Percentiles rank a stretch among this genome's conserved stretches.
These are phyloP conservation scores for Effrenium voratum DNA, from an alignment of 73 alveolate genomes.

Conservation along the genomic window DNA sequence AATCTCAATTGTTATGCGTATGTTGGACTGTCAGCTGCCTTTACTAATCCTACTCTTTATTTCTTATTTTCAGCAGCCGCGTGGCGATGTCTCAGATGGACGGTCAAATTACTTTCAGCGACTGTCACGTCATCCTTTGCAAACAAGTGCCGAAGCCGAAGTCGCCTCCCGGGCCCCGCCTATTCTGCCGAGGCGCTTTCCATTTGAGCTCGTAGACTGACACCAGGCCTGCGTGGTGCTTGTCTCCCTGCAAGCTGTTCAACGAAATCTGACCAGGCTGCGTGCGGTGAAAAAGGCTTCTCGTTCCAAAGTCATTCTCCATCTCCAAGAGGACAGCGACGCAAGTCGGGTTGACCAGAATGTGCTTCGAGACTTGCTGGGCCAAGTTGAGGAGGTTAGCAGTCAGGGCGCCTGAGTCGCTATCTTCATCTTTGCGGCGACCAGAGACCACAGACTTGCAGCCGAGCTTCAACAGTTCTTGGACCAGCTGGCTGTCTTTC, in stretches of 20 bases:
- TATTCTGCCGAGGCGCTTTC: neutral
- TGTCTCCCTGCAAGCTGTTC: neutral
- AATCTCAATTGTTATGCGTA: too few species aligned
- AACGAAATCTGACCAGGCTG: neutral
- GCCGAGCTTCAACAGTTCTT: neutral
- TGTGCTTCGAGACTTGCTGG: neutral
- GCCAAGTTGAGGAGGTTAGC: neutral
- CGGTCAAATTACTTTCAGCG: neutral
- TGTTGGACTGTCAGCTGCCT: too few species aligned
- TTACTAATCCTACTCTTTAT: too few species aligned
- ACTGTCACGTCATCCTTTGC: neutral
- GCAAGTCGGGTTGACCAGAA: neutral
- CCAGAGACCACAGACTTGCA: neutral
- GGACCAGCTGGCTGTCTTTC: neutral
- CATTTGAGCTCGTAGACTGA: neutral
- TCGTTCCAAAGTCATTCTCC: neutral
- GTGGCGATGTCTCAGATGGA: too few species aligned
- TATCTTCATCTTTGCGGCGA: neutral
- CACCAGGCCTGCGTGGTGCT: neutral
- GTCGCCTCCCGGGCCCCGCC: neutral
- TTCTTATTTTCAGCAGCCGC: too few species aligned
- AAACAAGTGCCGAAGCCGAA: neutral
- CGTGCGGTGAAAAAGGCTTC: neutral
- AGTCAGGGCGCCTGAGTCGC: neutral
- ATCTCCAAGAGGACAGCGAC: slow-evolving; percentile 25